Percentiles rank a stretch among this genome's conserved stretches.
Evolutionary conservation across 768 basidiomycete species (phyloP).

Genomic region (Kwoniella europaea): DNA sequence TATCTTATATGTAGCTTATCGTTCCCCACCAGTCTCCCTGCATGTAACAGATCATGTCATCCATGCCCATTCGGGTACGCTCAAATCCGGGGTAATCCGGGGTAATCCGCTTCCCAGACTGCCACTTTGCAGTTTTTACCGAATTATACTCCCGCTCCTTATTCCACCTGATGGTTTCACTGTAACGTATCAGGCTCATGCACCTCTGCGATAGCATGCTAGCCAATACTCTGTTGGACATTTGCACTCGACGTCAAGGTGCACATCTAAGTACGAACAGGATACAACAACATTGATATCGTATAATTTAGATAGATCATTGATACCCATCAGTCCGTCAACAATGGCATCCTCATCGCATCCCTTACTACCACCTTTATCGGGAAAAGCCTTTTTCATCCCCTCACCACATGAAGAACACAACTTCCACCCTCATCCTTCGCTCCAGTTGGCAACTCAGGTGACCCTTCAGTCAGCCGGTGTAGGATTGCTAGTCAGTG

Average conservation of each 20-base stretch:
- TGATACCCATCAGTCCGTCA: neutral
- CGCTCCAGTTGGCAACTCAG: constrained; percentile 48
- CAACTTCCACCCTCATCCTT: constrained; percentile 50
- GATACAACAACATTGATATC: neutral
- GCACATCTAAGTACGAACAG: neutral
- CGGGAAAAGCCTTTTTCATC: constrained; percentile 42
- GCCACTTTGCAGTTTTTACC: constrained; percentile 16
- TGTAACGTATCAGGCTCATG: constrained; percentile 9
- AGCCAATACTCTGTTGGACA: constrained; percentile 27
- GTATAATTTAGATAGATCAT: neutral
- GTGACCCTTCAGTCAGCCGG: constrained; percentile 57
- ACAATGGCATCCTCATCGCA: constrained; percentile 35
- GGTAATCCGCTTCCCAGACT: neutral
- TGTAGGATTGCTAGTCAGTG: constrained; percentile 61
- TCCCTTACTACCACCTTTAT: constrained; percentile 49
- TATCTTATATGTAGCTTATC: neutral
- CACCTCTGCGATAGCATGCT: neutral
- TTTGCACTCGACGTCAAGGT: constrained; percentile 12
- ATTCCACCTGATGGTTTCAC: neutral
- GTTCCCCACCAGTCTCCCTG: neutral
- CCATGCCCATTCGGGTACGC: neutral
- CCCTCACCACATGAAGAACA: constrained; percentile 45
- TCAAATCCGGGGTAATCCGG: constrained; percentile 2
- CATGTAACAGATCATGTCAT: neutral
- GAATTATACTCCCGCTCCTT: constrained; percentile 4